Evolutionary conservation across 495 filamentous ascomycete genomes (phyloP).

Genomic region (Hyaloscypha finlandica): DNA sequence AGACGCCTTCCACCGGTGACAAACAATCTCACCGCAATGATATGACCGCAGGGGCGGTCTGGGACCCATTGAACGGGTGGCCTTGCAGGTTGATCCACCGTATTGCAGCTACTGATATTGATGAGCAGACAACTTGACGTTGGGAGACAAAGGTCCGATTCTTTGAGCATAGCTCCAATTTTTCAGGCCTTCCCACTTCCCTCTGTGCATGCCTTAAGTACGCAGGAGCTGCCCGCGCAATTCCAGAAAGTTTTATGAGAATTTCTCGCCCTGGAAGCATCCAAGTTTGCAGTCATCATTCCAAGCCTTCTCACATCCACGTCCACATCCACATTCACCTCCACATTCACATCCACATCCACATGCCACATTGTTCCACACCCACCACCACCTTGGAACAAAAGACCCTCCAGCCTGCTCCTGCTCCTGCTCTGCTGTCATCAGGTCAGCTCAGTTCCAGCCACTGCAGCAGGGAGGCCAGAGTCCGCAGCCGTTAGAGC

Average conservation of each 20-base stretch:
- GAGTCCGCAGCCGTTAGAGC: neutral
- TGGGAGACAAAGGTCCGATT: slow-evolving; percentile 8
- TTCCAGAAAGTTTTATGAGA: neutral
- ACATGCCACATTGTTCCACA: neutral
- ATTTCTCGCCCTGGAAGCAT: slow-evolving; percentile 4
- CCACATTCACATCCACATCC: too few species aligned
- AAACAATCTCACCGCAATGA: neutral
- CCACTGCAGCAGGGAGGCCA: neutral
- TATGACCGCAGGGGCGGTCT: slow-evolving; percentile 13
- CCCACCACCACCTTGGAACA: neutral
- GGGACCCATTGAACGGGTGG: neutral
- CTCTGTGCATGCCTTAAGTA: slow-evolving; percentile 1
- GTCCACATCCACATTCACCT: too few species aligned
- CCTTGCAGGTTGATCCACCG: neutral
- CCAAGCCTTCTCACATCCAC: neutral
- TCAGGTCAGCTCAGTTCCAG: neutral
- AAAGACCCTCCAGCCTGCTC: neutral
- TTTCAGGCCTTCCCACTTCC: neutral
- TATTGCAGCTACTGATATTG: slow-evolving; percentile 3
- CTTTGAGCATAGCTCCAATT: slow-evolving; percentile 7
- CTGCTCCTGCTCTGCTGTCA: neutral
- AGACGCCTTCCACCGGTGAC: neutral
- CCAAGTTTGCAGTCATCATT: neutral
- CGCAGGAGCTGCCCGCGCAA: neutral
- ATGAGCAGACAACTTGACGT: slow-evolving; percentile 7